Evolutionary conservation across 225 moss, liverwort and hornwort species (phyloP), one percentile per base, ranked within the genome.

Genomic region (Asterella californica): DNA sequence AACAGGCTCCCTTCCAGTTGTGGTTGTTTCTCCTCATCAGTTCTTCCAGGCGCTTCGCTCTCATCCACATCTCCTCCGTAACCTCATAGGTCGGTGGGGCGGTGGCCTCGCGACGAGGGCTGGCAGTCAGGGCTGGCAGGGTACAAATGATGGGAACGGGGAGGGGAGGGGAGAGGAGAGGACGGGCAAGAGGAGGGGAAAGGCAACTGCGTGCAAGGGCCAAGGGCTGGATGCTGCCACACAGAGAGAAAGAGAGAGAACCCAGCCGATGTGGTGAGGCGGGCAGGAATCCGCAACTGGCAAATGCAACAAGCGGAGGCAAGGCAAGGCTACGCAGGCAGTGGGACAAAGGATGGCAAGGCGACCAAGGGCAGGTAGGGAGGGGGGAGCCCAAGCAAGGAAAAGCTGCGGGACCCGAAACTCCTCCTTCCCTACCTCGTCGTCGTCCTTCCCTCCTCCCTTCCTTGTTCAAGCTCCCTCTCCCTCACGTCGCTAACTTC

Each of bases 41-140:
- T 68, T 55, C 38, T 59, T 79, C 75, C 83, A 75, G 68, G 67
- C 54, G 75, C 75, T 79, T 74, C 74, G 79, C 60, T 75, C 78
- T 83, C 78, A 79, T 83, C 83, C 83, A 71, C 82, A 82, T 82
- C 82, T 63, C 82, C 78, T 70, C 50, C 78, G 83, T 67, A 75
- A 76, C 83, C 65, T 83, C 79, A 79, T 74, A 75, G 74, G 55
- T 67, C 57, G 74, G 78, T 74, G 74, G 29, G 74, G 79, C 70
- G 71, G 71, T 77, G 76, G 75, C 59, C 21, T 36, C 75, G 29
- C 75, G 21, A 52, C 53, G 75, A 52, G 32, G 75, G 37, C 53
- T 54, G 75, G 75, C 54, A 75, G 30, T 15, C 32, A 54, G 55
- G 33, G 17, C 15, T 9, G 33, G 10, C 74, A 30, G 74, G 74